phyloP scores from a whole-genome alignment of 208 protist genomes.

The Leishmania arabica region DNA sequence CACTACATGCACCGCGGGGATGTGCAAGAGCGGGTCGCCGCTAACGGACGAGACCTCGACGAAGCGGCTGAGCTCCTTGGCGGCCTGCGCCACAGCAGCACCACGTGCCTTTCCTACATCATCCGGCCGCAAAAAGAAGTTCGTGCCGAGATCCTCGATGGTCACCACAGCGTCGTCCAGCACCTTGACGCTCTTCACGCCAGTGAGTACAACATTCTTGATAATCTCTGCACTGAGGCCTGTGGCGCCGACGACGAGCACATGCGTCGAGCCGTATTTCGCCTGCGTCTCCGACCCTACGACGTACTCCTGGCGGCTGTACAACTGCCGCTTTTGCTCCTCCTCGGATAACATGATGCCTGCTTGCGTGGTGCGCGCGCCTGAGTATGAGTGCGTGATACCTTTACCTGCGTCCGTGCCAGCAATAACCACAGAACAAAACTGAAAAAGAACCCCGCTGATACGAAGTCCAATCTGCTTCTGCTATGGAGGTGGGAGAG shows the following conservation, averaged over 20 bases:
- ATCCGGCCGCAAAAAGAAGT: constrained; percentile 72
- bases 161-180: constrained; percentile 48
- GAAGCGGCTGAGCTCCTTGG: constrained; percentile 91
- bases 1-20: constrained; percentile 61
- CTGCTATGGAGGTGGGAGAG: neutral
- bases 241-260: constrained; percentile 84
- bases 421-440: neutral
- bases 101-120: constrained; percentile 72
- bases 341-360: constrained; percentile 42
- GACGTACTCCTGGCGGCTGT: constrained; percentile 93
- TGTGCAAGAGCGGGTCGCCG: constrained; percentile 27
- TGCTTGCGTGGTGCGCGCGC: neutral
- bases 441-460: neutral
- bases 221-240: constrained; percentile 90
- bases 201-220: constrained; percentile 91
- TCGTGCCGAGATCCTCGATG: constrained; percentile 72
- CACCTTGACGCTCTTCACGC: constrained; percentile 72
- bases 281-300: constrained; percentile 89
- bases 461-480: neutral
- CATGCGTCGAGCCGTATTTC: constrained; percentile 78
- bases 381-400: neutral
- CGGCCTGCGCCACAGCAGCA: constrained; percentile 49
- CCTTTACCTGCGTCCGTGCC: neutral
- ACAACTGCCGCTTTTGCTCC: constrained; percentile 82
- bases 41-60: constrained; percentile 61